phyloP scores from a whole-genome alignment of 495 filamentous ascomycete genomes.

The Neurospora tetrasperma region DNA sequence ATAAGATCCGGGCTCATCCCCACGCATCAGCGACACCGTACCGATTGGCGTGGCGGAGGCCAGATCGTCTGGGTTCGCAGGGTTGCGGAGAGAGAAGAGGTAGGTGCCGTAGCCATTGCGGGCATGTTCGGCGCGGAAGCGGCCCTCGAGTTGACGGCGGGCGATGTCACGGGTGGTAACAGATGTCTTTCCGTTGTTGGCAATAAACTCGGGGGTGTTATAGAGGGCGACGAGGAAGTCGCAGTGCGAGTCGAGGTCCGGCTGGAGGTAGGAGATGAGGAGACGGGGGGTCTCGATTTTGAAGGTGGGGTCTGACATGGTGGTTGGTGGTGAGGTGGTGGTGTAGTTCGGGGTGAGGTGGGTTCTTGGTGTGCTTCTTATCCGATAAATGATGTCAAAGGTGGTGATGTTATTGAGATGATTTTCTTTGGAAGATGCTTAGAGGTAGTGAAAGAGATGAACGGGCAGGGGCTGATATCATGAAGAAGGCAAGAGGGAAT shows the following conservation, averaged over 20 bases:
- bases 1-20: constrained; percentile 16
- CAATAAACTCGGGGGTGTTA: constrained; percentile 26
- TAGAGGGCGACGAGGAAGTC: constrained; percentile 28
- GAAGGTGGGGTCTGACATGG: constrained; percentile 16
- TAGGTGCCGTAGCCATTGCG: constrained; percentile 23
- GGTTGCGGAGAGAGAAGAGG: constrained; percentile 16
- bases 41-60: constrained; percentile 13
- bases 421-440: neutral
- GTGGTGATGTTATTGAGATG: neutral
- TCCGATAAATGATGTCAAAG: neutral
- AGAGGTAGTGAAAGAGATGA: neutral
- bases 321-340: neutral
- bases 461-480: neutral
- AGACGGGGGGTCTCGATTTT: constrained; percentile 25
- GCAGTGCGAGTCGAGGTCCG: constrained; percentile 19
- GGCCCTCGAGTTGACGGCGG: constrained; percentile 11
- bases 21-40: constrained; percentile 23
- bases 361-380: neutral
- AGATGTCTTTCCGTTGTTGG: constrained; percentile 12
- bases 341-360: neutral
- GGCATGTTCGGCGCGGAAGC: constrained; percentile 17
- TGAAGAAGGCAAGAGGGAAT: neutral
- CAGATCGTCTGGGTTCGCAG: neutral
- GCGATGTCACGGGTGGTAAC: constrained; percentile 20
- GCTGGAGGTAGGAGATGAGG: constrained; percentile 23